A percentile compares a stretch with the other conserved stretches of the same genome.
phyloP scores from a whole-genome alignment of 345 rosid genomes.

The Populus tremula region DNA sequence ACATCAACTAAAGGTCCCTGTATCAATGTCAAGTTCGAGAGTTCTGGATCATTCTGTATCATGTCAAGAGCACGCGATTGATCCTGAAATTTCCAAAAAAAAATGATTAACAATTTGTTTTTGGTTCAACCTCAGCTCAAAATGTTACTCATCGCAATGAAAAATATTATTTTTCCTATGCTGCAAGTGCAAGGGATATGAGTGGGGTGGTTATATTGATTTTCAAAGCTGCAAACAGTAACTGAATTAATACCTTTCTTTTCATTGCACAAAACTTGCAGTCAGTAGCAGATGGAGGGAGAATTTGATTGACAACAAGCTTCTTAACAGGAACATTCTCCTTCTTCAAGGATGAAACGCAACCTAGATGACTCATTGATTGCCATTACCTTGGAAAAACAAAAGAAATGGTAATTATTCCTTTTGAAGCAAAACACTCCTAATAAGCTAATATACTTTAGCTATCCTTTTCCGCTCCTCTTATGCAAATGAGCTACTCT shows the following conservation, averaged over 20 bases:
- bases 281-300: slow-evolving; percentile 82
- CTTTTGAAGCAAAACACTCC: slow-evolving; percentile 3
- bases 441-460: neutral
- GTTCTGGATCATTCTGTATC: slow-evolving; percentile 73
- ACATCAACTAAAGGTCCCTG: slow-evolving; percentile 86
- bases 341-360: slow-evolving; percentile 72
- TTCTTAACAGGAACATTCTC: slow-evolving; percentile 88
- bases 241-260: slow-evolving; percentile 67
- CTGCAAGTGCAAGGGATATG: neutral
- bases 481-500: neutral
- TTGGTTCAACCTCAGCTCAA: neutral
- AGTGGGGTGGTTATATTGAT: neutral
- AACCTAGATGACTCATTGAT: slow-evolving; percentile 85
- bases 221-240: neutral
- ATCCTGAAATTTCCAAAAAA: slow-evolving; percentile 53
- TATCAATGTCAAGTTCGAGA: slow-evolving; percentile 63
- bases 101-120: neutral
- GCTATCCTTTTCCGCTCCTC: neutral
- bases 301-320: slow-evolving; percentile 88
- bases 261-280: slow-evolving; percentile 96
- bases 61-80: slow-evolving; percentile 88
- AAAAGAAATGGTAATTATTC: neutral
- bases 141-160: neutral
- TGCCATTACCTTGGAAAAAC: slow-evolving; percentile 77
- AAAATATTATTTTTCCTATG: neutral